A percentile compares a stretch with the other conserved stretches of the same genome.
These are phyloP conservation scores for Mucor circinelloides DNA, from an alignment of 371 early-diverging fungal genomes.

Conservation along the genomic window DNA sequence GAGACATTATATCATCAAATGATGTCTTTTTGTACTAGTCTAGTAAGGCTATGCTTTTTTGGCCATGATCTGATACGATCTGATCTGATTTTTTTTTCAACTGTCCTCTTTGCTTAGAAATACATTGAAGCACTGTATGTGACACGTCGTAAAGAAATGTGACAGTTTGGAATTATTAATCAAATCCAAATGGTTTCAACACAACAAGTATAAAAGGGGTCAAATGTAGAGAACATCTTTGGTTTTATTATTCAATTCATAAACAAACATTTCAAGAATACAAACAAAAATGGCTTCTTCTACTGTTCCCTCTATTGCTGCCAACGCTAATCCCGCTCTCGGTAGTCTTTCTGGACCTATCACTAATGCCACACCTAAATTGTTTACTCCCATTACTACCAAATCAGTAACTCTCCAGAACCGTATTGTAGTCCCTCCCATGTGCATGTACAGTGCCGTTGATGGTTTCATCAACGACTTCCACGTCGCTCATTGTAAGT, in stretches of 20 bases:
- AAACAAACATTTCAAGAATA: neutral
- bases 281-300: neutral
- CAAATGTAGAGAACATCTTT: neutral
- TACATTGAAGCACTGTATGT: too few species aligned
- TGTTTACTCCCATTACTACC: slow-evolving; percentile 55
- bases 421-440: slow-evolving; percentile 80
- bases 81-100: too few species aligned
- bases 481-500: slow-evolving; percentile 67
- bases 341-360: neutral
- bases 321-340: neutral
- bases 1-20: too few species aligned
- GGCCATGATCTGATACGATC: too few species aligned
- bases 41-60: too few species aligned
- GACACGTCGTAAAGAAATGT: too few species aligned
- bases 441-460: slow-evolving; percentile 61
- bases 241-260: neutral
- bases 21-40: too few species aligned
- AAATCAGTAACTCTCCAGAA: slow-evolving; percentile 68
- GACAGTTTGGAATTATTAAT: too few species aligned
- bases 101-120: too few species aligned
- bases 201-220: neutral
- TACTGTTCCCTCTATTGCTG: neutral
- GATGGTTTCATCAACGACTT: slow-evolving; percentile 35
- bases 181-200: too few species aligned
- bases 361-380: neutral